Conservation (phyloP, 176 grass and related monocot genomes). For the bread wheat (Triticum aestivum) region IWGSC_CS_RefSeq_v2.1 NC_057808.1:410611689-410612188, state of each 20-base stretch:
- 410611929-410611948: background rate
- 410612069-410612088: no score
- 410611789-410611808: background rate
- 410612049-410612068: no score
- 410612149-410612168: no score
- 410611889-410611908: background rate
- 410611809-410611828: background rate
- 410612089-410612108: no score
- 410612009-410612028: no score
- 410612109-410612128: no score
- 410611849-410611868: background rate
- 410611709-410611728: slow-evolving; percentile 82
- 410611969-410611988: background rate
- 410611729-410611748: slow-evolving; percentile 82
- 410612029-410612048: no score
- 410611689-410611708: slow-evolving; percentile 70
- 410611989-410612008: no score
- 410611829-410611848: background rate
- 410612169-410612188: no score
- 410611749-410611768: slow-evolving; percentile 78
- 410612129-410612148: no score
- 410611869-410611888: background rate
- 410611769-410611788: slow-evolving; percentile 35
- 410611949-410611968: background rate
- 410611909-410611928: background rate